Conservation (phyloP, 31 red algal genomes). For the Endocladia muricata region DNA sequence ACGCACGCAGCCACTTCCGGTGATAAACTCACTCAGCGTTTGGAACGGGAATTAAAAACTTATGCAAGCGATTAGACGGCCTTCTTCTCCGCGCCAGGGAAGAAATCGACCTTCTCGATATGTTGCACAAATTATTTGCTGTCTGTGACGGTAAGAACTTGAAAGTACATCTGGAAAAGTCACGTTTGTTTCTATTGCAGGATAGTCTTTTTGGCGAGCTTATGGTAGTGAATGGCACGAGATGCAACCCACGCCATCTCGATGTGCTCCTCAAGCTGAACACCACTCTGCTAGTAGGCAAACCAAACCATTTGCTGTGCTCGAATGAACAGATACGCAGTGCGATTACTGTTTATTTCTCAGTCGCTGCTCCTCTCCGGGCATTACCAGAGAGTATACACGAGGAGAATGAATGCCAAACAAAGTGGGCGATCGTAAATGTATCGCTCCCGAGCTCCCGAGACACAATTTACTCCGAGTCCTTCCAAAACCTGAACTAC, state of each 20-base stretch:
- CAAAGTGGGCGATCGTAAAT: background rate
- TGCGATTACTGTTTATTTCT: background rate
- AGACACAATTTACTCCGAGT: background rate
- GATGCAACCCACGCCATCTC: background rate
- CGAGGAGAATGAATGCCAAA: background rate
- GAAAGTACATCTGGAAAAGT: background rate
- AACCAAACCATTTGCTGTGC: background rate
- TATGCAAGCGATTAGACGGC: background rate
- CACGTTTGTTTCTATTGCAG: background rate
- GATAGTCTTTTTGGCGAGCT: background rate
- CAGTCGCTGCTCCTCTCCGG: background rate
- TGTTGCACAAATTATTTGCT: background rate
- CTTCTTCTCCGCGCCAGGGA: background rate
- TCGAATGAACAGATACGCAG: background rate
- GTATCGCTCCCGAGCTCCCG: background rate
- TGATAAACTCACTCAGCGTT: background rate
- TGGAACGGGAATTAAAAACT: background rate
- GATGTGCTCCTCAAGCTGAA: background rate
- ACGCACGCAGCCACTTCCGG: background rate
- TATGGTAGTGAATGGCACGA: background rate
- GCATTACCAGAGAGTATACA: background rate
- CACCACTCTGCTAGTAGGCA: background rate
- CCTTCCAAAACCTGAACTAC: background rate
- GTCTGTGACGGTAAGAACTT: background rate
- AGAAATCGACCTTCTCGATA: background rate